Evolutionary conservation across 225 moss, liverwort and hornwort species (phyloP), one percentile per base, ranked within the genome.

Genomic region (Thuidium tamariscinum): DNA sequence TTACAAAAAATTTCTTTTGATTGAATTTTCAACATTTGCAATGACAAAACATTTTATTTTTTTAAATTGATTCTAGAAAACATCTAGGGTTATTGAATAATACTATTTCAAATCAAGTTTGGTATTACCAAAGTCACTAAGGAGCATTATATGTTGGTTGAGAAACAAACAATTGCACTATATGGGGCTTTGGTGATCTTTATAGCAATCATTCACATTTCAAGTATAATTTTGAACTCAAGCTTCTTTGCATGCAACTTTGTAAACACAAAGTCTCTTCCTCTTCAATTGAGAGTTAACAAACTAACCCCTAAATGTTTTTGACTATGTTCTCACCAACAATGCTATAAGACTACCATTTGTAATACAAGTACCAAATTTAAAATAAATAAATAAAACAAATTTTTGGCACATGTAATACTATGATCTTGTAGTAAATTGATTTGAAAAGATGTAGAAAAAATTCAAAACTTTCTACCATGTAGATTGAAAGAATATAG

Each of bases 191-290:
- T 14, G 0, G 15, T 70, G 27, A 42, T 71, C 27, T 2, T 67
- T 0, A 0, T 12, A 22, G 27, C 16, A 44, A 1, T 44, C 70
- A 42, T 2, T 42, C 3, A 27, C 16, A 29, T 29, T 16, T 71
- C 9, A 71, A 29, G 0, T 44, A 2, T 46, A 17, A 2, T 44
- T 29, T 29, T 5, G 10, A 46, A 29, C 42, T 46, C 10, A 48
- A 48, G 18, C 1, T 29, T 16, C 2, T 29, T 44, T 0, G 30
- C 18, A 29, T 18, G 6, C 0, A 46, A 0, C 1, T 44, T 27
- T 44, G 10, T 71, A 13, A 44, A 46, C 0, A 0, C 0, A 10
- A 1, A 46, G 11, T 4, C 2, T 30, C 4, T 0, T 72, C 16
- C 0, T 71, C 41, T 30, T 30, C 18, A 72, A 46, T 72, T 0